Conservation (phyloP, 176 grass and related monocot genomes). For the Musa itinerans region DNA sequence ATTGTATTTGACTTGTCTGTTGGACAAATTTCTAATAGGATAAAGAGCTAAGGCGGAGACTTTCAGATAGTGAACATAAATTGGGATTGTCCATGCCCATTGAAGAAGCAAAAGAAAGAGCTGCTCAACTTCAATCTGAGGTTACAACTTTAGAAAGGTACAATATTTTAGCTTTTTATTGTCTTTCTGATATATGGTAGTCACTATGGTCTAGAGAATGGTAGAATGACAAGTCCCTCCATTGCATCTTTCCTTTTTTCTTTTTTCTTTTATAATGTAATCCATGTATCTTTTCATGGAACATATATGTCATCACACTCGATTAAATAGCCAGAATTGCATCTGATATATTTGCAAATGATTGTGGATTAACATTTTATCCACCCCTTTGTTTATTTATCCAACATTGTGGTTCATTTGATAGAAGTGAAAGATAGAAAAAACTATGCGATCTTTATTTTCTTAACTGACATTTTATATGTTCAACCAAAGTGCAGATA, state of each 20-base stretch:
- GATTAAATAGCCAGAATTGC: background rate
- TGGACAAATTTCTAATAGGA: slow-evolving; percentile 40
- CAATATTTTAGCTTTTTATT: background rate
- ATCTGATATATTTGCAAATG: background rate
- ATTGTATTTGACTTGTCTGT: background rate
- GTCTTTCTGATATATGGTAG: background rate
- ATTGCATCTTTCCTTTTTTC: too few species aligned
- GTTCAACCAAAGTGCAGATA: background rate
- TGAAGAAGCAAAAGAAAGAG: slow-evolving; percentile 65
- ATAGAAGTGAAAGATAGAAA: background rate
- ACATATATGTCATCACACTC: background rate
- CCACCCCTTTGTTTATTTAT: background rate
- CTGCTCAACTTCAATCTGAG: slow-evolving; percentile 71
- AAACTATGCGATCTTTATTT: background rate
- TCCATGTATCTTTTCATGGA: background rate
- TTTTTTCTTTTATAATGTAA: background rate
- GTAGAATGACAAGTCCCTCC: too few species aligned
- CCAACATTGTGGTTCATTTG: background rate
- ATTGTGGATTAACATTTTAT: background rate
- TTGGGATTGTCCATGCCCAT: slow-evolving; percentile 75
- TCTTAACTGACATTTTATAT: background rate
- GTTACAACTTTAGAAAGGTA: slow-evolving; percentile 73
- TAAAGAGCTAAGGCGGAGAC: slow-evolving; percentile 67
- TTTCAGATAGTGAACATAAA: slow-evolving; percentile 78
- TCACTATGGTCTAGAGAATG: too few species aligned